These are phyloP conservation scores for Boeremia lycopersici DNA, from an alignment of 2,329 filamentous ascomycete species.

Conservation along the genomic window DNA sequence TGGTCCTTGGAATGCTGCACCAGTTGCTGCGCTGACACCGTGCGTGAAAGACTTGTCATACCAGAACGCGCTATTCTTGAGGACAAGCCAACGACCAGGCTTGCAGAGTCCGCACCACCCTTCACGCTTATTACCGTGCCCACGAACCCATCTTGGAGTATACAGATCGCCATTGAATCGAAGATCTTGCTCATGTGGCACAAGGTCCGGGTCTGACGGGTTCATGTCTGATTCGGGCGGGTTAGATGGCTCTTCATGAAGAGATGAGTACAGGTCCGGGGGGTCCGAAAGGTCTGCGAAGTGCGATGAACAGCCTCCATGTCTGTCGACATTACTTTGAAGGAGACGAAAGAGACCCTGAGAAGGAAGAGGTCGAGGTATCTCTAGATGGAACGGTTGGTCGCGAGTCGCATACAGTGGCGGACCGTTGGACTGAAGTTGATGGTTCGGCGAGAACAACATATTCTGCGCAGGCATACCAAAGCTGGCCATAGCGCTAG, in stretches of 20 bases:
- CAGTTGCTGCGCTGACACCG: constrained; percentile 82
- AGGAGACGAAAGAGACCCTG: constrained; percentile 76
- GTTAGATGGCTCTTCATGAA: constrained; percentile 74
- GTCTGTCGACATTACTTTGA: constrained; percentile 74
- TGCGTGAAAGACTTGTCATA: constrained; percentile 92
- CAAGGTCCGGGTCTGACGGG: constrained; percentile 73
- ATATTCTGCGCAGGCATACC: constrained; percentile 44
- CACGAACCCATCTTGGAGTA: constrained; percentile 82
- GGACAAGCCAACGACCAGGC: constrained; percentile 80
- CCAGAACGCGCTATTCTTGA: constrained; percentile 93
- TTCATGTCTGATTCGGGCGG: constrained; percentile 84
- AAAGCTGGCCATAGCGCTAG: constrained; percentile 39
- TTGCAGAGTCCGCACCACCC: constrained; percentile 92
- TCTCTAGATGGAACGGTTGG: constrained; percentile 60
- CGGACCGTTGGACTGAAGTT: constrained; percentile 58
- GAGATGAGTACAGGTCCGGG: constrained; percentile 76
- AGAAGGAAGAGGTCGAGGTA: constrained; percentile 65
- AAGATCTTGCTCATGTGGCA: constrained; percentile 75
- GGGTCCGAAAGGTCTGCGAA: constrained; percentile 76
- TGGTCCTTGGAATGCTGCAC: constrained; percentile 77
- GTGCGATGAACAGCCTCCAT: constrained; percentile 66
- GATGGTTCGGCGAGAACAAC: constrained; percentile 52
- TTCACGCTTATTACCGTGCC: constrained; percentile 84
- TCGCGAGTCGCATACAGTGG: constrained; percentile 57
- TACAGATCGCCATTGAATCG: constrained; percentile 83